A percentile compares a stretch with the other conserved stretches of the same genome.
Conservation (phyloP, 2,329 filamentous ascomycete genomes). For the Trichoderma oligosporum region DNA sequence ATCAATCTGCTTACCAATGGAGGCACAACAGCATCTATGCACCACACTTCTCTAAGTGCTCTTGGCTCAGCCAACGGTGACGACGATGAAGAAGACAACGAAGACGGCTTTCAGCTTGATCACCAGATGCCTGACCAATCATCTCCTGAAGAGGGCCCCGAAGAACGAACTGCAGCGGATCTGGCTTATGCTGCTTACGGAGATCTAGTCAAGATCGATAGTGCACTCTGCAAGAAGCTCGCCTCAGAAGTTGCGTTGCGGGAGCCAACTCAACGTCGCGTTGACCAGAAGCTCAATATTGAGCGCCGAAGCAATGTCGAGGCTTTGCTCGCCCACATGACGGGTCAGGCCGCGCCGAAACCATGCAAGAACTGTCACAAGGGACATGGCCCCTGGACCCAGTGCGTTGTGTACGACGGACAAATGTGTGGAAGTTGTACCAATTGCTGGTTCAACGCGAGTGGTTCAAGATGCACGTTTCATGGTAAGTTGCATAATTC, state of each 20-base stretch:
- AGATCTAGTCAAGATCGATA: slow-evolving; percentile 46
- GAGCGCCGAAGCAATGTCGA: slow-evolving; percentile 58
- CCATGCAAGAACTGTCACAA: slow-evolving; percentile 59
- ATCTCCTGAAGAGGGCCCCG: slow-evolving; percentile 3
- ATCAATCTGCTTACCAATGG: slow-evolving; percentile 20
- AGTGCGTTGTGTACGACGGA: slow-evolving; percentile 56
- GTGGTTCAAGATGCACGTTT: slow-evolving; percentile 56
- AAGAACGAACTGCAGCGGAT: slow-evolving; percentile 41
- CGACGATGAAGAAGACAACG: no score
- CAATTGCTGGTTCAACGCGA: slow-evolving; percentile 63
- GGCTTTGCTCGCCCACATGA: slow-evolving; percentile 55
- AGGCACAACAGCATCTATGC: slow-evolving; percentile 8
- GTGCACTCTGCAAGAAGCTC: slow-evolving; percentile 53
- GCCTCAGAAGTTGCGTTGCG: slow-evolving; percentile 47
- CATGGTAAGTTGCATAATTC: slow-evolving; percentile 45
- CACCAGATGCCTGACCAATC: slow-evolving; percentile 13
- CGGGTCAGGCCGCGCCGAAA: slow-evolving; percentile 45
- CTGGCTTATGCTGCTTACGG: slow-evolving; percentile 49
- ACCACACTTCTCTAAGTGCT: slow-evolving; percentile 13
- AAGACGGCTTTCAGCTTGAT: slow-evolving; percentile 17
- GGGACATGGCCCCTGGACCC: slow-evolving; percentile 56
- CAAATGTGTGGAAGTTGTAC: slow-evolving; percentile 60
- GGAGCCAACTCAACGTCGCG: slow-evolving; percentile 49
- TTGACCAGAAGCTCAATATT: slow-evolving; percentile 53
- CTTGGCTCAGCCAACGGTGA: slow-evolving; percentile 3